phyloP scores from a whole-genome alignment of 371 early-diverging fungal genomes.

The Dichotomocladium elegans region DNA sequence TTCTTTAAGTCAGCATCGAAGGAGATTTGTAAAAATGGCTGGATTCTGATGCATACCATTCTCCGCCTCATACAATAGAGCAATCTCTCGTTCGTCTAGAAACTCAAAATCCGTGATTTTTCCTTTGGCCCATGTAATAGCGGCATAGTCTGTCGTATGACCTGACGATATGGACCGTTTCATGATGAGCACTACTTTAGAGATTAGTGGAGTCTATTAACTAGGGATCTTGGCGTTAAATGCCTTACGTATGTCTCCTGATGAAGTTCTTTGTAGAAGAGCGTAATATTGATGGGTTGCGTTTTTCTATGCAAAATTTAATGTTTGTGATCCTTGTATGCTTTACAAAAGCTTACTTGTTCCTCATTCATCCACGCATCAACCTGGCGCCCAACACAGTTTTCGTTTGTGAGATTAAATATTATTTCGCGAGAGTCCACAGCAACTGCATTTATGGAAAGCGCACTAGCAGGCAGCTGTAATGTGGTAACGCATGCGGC shows the following conservation, averaged over 20 bases:
- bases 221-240: background rate
- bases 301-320: background rate
- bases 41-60: background rate
- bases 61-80: background rate
- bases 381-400: background rate
- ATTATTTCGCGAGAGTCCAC: background rate
- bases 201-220: background rate
- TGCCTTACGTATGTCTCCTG: conserved; percentile 1
- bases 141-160: background rate
- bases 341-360: background rate
- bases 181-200: background rate
- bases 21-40: background rate
- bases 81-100: conserved; percentile 1
- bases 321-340: background rate
- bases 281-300: background rate
- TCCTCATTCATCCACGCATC: conserved; percentile 4
- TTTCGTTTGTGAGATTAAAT: background rate
- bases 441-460: background rate
- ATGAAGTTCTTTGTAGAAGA: background rate
- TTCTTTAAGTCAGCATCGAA: too few relatives aligned
- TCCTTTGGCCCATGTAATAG: background rate
- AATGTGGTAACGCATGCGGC: background rate
- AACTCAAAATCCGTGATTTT: conserved; percentile 2
- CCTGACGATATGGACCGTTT: background rate
- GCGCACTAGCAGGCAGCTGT: background rate